These are phyloP conservation scores for Discostella stelligeroides DNA, from an alignment of 108 stramenopile species.

Conservation along the genomic window DNA sequence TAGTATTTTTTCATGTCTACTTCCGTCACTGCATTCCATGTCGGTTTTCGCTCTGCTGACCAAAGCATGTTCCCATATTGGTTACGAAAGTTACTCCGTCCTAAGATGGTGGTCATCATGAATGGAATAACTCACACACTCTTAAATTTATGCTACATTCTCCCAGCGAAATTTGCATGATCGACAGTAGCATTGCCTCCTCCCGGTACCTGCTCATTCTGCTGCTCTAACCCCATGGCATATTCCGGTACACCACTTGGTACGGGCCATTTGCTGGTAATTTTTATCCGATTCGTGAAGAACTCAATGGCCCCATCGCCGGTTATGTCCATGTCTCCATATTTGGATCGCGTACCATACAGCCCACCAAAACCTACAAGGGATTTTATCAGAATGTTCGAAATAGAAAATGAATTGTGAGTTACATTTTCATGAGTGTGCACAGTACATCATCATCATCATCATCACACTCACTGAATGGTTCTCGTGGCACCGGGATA, in stretches of 20 bases:
- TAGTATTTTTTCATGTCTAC: too few species aligned
- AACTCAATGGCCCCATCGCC: slow-evolving; percentile 97
- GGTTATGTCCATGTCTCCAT: slow-evolving; percentile 96
- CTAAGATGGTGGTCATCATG: too few species aligned
- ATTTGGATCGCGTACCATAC: slow-evolving; percentile 92
- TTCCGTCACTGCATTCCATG: too few species aligned
- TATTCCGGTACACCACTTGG: slow-evolving; percentile 42
- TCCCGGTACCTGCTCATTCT: slow-evolving; percentile 26
- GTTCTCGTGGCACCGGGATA: slow-evolving; percentile 93
- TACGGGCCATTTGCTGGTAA: slow-evolving; percentile 90
- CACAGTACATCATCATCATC: neutral
- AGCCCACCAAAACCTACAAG: slow-evolving; percentile 29
- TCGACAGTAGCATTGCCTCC: slow-evolving; percentile 29
- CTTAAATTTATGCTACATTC: slow-evolving; percentile 50
- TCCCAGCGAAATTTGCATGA: slow-evolving; percentile 69
- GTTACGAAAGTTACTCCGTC: too few species aligned
- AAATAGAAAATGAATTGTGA: neutral
- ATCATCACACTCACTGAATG: slow-evolving; percentile 61
- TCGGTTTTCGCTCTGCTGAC: too few species aligned
- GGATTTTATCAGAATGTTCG: neutral
- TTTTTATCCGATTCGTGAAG: slow-evolving; percentile 95
- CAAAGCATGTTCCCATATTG: too few species aligned
- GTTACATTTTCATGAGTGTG: neutral
- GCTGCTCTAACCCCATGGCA: slow-evolving; percentile 19
- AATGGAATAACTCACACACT: too few species aligned